These are phyloP conservation scores for Naganishia onofrii DNA, from an alignment of 768 basidiomycete genomes.

Conservation along the genomic window DNA sequence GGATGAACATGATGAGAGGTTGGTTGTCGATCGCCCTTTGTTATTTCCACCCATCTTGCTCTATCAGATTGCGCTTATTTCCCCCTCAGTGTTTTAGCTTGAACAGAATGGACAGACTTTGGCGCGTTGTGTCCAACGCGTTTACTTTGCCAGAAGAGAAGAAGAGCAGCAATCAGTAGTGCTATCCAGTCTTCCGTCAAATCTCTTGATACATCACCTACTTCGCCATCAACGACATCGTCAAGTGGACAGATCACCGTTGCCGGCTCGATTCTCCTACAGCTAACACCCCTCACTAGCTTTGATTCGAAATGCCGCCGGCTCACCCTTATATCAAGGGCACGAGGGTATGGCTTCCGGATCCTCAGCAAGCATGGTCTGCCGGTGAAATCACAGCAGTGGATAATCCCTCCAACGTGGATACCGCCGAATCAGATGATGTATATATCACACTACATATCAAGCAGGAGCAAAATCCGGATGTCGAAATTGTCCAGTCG, in stretches of 20 bases:
- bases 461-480: constrained; percentile 14
- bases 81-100: too few species aligned
- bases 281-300: neutral
- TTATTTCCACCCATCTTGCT: too few species aligned
- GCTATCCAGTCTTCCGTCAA: neutral
- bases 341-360: constrained; percentile 50
- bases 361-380: constrained; percentile 44
- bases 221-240: neutral
- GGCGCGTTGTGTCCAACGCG: too few species aligned
- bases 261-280: neutral
- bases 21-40: too few species aligned
- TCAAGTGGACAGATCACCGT: neutral
- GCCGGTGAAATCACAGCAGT: constrained; percentile 45
- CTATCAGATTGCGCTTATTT: too few species aligned
- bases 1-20: too few species aligned
- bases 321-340: constrained; percentile 46
- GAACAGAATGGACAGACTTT: too few species aligned
- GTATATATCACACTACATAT: constrained; percentile 26
- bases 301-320: constrained; percentile 5
- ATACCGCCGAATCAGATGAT: constrained; percentile 34
- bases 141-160: too few species aligned
- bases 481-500: constrained; percentile 22
- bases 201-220: neutral
- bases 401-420: constrained; percentile 36
- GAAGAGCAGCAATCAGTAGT: too few species aligned